Evolutionary conservation across 106 monocot species (phyloP).

Genomic region (Dendrobium chrysotoxum): DNA sequence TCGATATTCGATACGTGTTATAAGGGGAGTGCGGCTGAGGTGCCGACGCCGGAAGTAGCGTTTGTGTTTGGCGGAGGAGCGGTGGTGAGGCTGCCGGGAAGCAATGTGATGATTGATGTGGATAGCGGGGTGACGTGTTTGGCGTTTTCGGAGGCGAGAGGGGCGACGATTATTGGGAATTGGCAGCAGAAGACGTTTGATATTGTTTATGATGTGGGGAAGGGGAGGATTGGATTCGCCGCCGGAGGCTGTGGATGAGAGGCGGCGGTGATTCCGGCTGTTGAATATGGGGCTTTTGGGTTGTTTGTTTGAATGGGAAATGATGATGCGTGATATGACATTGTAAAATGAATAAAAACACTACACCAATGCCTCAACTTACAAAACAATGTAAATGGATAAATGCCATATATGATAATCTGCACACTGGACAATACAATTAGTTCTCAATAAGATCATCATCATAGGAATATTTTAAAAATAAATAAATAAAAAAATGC

Average conservation of each 20-base stretch:
- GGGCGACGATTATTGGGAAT: conserved; percentile 35
- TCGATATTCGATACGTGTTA: conserved; percentile 66
- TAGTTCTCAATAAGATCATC: no score
- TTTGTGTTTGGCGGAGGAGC: conserved; percentile 48
- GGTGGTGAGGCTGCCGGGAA: conserved; percentile 24
- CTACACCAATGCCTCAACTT: no score
- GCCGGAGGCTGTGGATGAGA: conserved; percentile 37
- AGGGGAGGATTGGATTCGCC: conserved; percentile 35
- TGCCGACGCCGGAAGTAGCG: conserved; percentile 34
- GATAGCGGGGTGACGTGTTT: conserved; percentile 35
- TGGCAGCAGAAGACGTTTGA: conserved; percentile 47
- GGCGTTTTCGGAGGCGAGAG: conserved; percentile 28
- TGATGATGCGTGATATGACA: no score
- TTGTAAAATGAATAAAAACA: no score
- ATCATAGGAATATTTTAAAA: no score
- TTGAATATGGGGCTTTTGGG: no score
- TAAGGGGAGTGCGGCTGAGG: conserved; percentile 17
- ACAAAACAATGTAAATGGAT: no score
- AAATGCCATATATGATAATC: no score
- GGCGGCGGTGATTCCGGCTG: no score
- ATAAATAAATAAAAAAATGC: no score
- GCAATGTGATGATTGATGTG: conserved; percentile 48
- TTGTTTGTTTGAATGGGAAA: no score
- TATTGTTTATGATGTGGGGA: conserved; percentile 36
- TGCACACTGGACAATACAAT: no score